Conservation (phyloP, 1,139 yeast species). For the Hanseniaspora uvarum region DNA sequence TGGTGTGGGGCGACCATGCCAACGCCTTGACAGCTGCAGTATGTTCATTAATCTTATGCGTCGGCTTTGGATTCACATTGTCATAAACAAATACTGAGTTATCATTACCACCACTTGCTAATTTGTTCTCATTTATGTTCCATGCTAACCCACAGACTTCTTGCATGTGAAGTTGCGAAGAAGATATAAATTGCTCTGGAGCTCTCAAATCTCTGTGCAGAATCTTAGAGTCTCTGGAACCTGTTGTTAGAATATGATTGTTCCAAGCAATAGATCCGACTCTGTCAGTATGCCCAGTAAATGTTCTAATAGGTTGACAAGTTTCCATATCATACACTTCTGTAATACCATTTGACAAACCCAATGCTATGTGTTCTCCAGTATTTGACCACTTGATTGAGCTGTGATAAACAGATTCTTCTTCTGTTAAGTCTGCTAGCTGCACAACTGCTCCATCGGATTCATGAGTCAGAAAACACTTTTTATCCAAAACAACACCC, state of each 20-base stretch:
- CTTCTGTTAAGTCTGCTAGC: conserved; percentile 41
- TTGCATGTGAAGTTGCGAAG: conserved; percentile 69
- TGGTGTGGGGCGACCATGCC: conserved; percentile 95
- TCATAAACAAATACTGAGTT: conserved; percentile 81
- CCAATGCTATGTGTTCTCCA: conserved; percentile 90
- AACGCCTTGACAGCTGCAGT: conserved; percentile 93
- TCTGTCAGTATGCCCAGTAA: conserved; percentile 82
- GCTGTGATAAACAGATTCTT: conserved; percentile 15
- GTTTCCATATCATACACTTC: conserved; percentile 95
- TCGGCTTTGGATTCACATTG: conserved; percentile 60
- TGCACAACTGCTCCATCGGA: conserved; percentile 73
- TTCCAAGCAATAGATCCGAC: conserved; percentile 92
- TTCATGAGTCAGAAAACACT: conserved; percentile 88
- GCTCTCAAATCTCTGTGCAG: conserved; percentile 85
- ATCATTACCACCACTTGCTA: conserved; percentile 93
- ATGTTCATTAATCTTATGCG: conserved; percentile 69
- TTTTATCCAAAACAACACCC: conserved; percentile 82
- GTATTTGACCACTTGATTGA: conserved; percentile 87
- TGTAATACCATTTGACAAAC: conserved; percentile 75
- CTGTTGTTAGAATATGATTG: conserved; percentile 76
- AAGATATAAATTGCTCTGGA: conserved; percentile 68
- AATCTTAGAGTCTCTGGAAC: conserved; percentile 75
- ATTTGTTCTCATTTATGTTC: conserved; percentile 78
- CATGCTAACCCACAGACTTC: conserved; percentile 95
- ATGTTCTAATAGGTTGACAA: conserved; percentile 70